Evolutionary conservation across 2,329 filamentous ascomycete genomes (phyloP).

Genomic region (Rhynchosporium agropyri): DNA sequence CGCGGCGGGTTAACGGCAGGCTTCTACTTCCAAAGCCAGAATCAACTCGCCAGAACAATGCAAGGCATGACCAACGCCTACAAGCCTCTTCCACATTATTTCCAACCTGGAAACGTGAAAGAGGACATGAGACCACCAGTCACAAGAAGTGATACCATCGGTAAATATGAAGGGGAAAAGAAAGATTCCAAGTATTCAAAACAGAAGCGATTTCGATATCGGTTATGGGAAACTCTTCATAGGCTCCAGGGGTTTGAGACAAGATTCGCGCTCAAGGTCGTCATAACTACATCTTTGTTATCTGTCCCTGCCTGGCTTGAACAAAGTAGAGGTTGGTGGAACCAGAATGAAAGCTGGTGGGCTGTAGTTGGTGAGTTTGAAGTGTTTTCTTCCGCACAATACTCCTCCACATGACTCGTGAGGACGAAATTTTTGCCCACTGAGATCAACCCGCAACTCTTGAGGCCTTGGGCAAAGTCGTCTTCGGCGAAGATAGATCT

Average conservation of each 20-base stretch:
- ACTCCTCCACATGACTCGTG: no score
- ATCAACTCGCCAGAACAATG: conserved; percentile 41
- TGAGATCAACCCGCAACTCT: no score
- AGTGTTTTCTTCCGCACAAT: not conserved
- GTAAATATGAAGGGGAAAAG: conserved; percentile 44
- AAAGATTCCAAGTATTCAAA: conserved; percentile 46
- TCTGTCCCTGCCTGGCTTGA: conserved; percentile 57
- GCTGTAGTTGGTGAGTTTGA: conserved; percentile 47
- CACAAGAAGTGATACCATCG: conserved; percentile 33
- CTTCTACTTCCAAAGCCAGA: conserved; percentile 45
- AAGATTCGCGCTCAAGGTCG: conserved; percentile 59
- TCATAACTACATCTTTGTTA: conserved; percentile 53
- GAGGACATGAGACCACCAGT: conserved; percentile 26
- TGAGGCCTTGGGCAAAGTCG: no score
- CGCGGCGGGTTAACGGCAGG: conserved; percentile 60
- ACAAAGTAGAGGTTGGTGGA: conserved; percentile 54
- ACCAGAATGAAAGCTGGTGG: conserved; percentile 60
- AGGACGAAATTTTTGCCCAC: no score
- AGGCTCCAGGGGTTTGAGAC: conserved; percentile 60
- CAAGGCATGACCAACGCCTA: conserved; percentile 43
- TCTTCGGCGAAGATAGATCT: no score
- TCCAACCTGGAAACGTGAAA: conserved; percentile 33
- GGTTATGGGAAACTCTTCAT: conserved; percentile 53
- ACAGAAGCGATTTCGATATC: conserved; percentile 49
- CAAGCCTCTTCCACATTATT: conserved; percentile 39